Conservation (phyloP, 2,329 filamentous ascomycete species). For the Aspergillus aculeatus region DNA sequence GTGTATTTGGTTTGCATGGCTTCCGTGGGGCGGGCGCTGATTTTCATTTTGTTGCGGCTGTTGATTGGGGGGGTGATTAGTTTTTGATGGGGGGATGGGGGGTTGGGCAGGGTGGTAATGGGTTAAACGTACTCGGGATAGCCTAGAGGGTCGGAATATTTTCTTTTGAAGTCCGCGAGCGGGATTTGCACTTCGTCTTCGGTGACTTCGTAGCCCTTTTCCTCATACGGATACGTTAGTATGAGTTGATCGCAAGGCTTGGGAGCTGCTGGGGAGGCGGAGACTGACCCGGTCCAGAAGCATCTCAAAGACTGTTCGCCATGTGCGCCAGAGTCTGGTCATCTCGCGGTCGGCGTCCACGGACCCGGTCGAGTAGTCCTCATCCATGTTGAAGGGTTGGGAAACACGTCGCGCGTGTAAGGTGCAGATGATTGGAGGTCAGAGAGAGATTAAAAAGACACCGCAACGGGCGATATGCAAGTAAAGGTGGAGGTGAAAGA, state of each 20-base stretch:
- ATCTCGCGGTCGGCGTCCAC: slow-evolving; percentile 43
- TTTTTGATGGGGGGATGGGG: slow-evolving; percentile 5
- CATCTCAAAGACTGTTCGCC: slow-evolving; percentile 94
- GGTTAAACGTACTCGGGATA: slow-evolving; percentile 67
- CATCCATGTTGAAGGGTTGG: slow-evolving; percentile 35
- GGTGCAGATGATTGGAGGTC: too few species aligned
- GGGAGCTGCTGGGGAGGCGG: not conserved
- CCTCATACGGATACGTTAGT: not conserved
- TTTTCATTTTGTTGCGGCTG: slow-evolving; percentile 80
- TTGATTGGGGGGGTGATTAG: not conserved
- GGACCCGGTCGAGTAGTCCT: slow-evolving; percentile 36
- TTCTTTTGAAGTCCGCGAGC: slow-evolving; percentile 73
- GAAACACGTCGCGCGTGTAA: not conserved
- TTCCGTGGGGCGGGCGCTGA: slow-evolving; percentile 80
- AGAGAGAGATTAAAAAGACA: too few species aligned
- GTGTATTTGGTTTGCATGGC: slow-evolving; percentile 84
- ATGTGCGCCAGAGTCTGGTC: slow-evolving; percentile 85
- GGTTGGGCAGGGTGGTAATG: not conserved
- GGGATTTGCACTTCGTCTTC: slow-evolving; percentile 86
- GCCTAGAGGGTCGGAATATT: slow-evolving; percentile 72
- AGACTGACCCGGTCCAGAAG: slow-evolving; percentile 75
- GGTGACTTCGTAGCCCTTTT: slow-evolving; percentile 69
- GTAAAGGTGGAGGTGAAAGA: not conserved
- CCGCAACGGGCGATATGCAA: not conserved
- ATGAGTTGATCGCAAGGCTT: not conserved